phyloP scores from a whole-genome alignment of 116 monocot species.

The Phalaenopsis hybrid region DNA sequence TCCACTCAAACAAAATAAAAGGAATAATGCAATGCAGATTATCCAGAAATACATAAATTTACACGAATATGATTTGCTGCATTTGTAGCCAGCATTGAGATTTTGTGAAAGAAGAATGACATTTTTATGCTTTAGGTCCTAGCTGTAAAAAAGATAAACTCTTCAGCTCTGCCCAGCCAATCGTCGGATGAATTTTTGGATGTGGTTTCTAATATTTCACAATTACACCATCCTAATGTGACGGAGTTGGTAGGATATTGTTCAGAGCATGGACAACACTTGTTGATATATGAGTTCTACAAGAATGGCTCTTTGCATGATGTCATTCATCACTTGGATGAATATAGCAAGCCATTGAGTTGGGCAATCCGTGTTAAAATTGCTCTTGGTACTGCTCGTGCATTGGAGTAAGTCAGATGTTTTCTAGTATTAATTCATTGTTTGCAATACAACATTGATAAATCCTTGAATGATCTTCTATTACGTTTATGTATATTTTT shows the following conservation, averaged over 20 bases:
- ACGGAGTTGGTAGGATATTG: constrained; percentile 22
- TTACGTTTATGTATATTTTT: not conserved
- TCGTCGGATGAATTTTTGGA: constrained; percentile 18
- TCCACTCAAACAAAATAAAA: not conserved
- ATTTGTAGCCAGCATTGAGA: not conserved
- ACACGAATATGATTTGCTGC: not conserved
- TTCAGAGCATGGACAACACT: constrained; percentile 23
- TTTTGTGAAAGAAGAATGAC: constrained; percentile 4
- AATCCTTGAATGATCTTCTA: not conserved
- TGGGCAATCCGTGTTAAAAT: constrained; percentile 26
- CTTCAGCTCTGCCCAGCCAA: constrained; percentile 9
- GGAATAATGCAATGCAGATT: not conserved
- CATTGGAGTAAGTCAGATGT: constrained; percentile 19
- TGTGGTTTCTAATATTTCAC: constrained; percentile 18
- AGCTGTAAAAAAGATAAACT: constrained; percentile 29
- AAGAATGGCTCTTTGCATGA: constrained; percentile 23
- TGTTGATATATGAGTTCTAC: constrained; percentile 20
- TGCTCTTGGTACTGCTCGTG: constrained; percentile 23
- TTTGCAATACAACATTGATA: not conserved
- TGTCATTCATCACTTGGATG: constrained; percentile 18
- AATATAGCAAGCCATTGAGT: constrained; percentile 21
- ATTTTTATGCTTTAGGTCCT: constrained; percentile 11
- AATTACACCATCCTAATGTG: constrained; percentile 22
- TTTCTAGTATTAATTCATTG: not conserved
- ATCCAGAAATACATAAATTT: not conserved